These are phyloP conservation scores for Scytalidium sp. DNA, from an alignment of 2,329 filamentous ascomycete species.

Conservation along the genomic window DNA sequence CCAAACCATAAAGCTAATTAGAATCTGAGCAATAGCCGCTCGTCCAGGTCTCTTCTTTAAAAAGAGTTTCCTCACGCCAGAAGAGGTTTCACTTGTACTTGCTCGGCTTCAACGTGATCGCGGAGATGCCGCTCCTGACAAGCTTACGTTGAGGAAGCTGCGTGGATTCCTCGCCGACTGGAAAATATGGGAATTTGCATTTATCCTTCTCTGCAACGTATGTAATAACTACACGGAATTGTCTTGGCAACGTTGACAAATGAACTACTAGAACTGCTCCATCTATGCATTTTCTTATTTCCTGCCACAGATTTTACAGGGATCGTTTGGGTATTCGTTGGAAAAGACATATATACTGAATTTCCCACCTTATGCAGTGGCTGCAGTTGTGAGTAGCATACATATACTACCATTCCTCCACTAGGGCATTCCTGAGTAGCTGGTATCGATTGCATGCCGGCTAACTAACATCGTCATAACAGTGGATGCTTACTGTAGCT, in stretches of 20 bases:
- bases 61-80: slow-evolving; percentile 20
- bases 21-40: not conserved
- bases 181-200: slow-evolving; percentile 51
- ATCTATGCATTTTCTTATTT: slow-evolving; percentile 76
- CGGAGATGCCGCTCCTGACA: slow-evolving; percentile 43
- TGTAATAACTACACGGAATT: not conserved
- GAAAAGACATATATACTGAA: slow-evolving; percentile 51
- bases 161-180: slow-evolving; percentile 44
- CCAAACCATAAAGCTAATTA: slow-evolving; percentile 35
- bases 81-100: slow-evolving; percentile 51
- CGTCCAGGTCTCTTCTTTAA: not conserved
- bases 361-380: slow-evolving; percentile 47
- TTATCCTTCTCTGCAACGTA: not conserved
- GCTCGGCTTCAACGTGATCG: slow-evolving; percentile 55
- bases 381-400: slow-evolving; percentile 23
- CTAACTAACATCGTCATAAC: slow-evolving; percentile 35
- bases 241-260: not conserved
- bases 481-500: slow-evolving; percentile 31
- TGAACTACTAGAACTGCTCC: not conserved
- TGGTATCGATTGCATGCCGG: no score
- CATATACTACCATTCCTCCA: not conserved
- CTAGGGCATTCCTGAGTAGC: not conserved
- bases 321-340: slow-evolving; percentile 51
- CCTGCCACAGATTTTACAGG: slow-evolving; percentile 68
- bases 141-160: slow-evolving; percentile 48